Evolutionary conservation across 148 eudicot genomes (phyloP).

Genomic region (Mesembryanthemum crystallinum): DNA sequence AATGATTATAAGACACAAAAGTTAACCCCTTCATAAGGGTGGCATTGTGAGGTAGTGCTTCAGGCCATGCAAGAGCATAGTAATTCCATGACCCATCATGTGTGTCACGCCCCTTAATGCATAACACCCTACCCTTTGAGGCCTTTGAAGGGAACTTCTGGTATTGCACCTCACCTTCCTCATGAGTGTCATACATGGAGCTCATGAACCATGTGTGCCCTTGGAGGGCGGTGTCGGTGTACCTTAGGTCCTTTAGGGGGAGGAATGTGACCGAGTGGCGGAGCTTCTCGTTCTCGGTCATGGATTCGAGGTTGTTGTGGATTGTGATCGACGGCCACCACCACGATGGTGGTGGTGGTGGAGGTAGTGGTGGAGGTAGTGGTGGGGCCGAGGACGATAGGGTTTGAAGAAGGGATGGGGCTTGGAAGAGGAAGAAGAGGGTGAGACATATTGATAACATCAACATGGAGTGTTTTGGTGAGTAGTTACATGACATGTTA

Average conservation of each 20-base stretch:
- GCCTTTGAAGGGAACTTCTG: slow-evolving; percentile 59
- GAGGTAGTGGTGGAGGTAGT: not conserved
- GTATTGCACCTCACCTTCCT: slow-evolving; percentile 62
- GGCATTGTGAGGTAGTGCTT: slow-evolving; percentile 52
- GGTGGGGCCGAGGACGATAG: slow-evolving; percentile 7
- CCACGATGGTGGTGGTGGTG: not conserved
- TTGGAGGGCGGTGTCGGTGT: slow-evolving; percentile 33
- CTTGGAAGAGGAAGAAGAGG: slow-evolving; percentile 45
- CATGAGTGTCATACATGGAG: slow-evolving; percentile 55
- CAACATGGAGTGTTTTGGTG: slow-evolving; percentile 41
- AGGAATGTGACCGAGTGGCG: slow-evolving; percentile 57
- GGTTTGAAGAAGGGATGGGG: slow-evolving; percentile 32
- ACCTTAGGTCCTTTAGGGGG: slow-evolving; percentile 70
- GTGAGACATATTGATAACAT: slow-evolving; percentile 24
- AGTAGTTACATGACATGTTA: slow-evolving; percentile 18
- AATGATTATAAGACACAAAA: slow-evolving; percentile 69
- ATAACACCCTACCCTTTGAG: slow-evolving; percentile 53
- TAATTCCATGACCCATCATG: slow-evolving; percentile 77
- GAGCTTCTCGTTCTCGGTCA: slow-evolving; percentile 36
- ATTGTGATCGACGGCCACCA: not conserved
- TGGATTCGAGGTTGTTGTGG: not conserved
- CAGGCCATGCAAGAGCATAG: slow-evolving; percentile 68
- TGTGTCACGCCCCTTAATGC: slow-evolving; percentile 58
- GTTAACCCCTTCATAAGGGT: slow-evolving; percentile 55
- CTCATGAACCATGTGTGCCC: slow-evolving; percentile 98